Conservation (phyloP, 176 grass and related monocot species). For the Bonia amplexicaulis region DNA sequence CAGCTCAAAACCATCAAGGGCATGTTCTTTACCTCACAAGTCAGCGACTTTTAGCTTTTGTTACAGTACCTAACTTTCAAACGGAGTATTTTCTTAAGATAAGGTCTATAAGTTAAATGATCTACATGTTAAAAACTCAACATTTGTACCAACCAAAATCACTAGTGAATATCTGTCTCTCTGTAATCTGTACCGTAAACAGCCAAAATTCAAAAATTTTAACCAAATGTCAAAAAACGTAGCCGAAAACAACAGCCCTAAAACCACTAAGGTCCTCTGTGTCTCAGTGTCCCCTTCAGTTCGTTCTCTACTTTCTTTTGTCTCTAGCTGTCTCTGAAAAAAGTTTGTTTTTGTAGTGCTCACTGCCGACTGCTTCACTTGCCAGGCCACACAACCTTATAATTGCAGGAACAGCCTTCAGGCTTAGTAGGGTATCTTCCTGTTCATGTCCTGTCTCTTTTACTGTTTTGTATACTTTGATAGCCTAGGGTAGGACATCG, state of each 20-base stretch:
- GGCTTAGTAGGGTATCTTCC: constrained; percentile 43
- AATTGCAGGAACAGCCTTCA: constrained; percentile 41
- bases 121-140: too few relatives aligned
- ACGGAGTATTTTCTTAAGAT: too few relatives aligned
- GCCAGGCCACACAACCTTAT: constrained; percentile 38
- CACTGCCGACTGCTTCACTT: constrained; percentile 36
- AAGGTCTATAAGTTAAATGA: too few relatives aligned
- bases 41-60: too few relatives aligned
- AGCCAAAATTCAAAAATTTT: too few relatives aligned
- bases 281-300: constrained; percentile 45
- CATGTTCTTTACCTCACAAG: too few relatives aligned
- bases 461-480: constrained; percentile 45
- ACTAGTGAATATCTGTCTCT: too few relatives aligned
- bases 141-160: too few relatives aligned
- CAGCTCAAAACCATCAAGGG: constrained; percentile 38
- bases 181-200: too few relatives aligned
- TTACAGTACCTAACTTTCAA: too few relatives aligned
- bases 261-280: constrained; percentile 44
- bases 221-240: too few relatives aligned
- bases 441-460: constrained; percentile 51
- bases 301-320: constrained; percentile 53
- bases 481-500: constrained; percentile 29
- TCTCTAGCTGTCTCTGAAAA: constrained; percentile 70
- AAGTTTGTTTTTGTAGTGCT: constrained; percentile 30
- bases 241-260: too few relatives aligned